A percentile compares a stretch with the other conserved stretches of the same genome.
Evolutionary conservation across 2,329 filamentous ascomycete species (phyloP).

Genomic region (Paraphaeosphaeria minitans): DNA sequence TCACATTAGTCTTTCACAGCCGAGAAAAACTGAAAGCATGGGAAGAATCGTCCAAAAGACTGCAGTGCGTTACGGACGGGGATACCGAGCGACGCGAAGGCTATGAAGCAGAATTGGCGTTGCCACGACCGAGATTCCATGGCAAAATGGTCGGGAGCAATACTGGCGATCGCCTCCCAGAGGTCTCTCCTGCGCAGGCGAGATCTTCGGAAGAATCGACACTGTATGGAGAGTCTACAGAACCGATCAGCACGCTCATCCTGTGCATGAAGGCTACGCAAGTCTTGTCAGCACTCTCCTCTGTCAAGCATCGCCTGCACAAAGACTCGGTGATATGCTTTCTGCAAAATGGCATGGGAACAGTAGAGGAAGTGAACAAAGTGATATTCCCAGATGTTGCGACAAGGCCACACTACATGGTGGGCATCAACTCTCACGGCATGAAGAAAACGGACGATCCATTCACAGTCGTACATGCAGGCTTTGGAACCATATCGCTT

Average conservation of each 20-base stretch:
- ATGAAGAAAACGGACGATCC: constrained; percentile 52
- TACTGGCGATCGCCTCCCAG: background rate
- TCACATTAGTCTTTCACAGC: constrained; percentile 79
- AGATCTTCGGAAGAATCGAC: constrained; percentile 8
- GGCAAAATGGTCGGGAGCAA: constrained; percentile 37
- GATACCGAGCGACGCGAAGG: constrained; percentile 47
- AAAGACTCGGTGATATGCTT: constrained; percentile 74
- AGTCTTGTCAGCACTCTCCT: constrained; percentile 68
- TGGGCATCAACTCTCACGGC: constrained; percentile 69
- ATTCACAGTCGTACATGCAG: constrained; percentile 63
- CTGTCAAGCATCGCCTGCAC: constrained; percentile 70
- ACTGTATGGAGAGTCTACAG: constrained; percentile 38
- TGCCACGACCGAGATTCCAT: constrained; percentile 45
- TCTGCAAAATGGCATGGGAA: constrained; percentile 80
- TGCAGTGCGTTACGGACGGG: constrained; percentile 55
- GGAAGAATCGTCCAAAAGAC: constrained; percentile 50
- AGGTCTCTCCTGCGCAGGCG: constrained; percentile 11
- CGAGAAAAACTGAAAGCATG: constrained; percentile 52
- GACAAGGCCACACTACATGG: constrained; percentile 74
- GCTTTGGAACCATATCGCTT: constrained; percentile 63
- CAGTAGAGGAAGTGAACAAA: constrained; percentile 77
- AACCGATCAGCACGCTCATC: constrained; percentile 74
- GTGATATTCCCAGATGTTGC: constrained; percentile 70
- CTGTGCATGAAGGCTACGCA: constrained; percentile 75
- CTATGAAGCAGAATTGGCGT: constrained; percentile 53